Base-by-base conservation (phyloP, 2,329 filamentous ascomycete species). In the Ceratocystis variospora region DNA sequence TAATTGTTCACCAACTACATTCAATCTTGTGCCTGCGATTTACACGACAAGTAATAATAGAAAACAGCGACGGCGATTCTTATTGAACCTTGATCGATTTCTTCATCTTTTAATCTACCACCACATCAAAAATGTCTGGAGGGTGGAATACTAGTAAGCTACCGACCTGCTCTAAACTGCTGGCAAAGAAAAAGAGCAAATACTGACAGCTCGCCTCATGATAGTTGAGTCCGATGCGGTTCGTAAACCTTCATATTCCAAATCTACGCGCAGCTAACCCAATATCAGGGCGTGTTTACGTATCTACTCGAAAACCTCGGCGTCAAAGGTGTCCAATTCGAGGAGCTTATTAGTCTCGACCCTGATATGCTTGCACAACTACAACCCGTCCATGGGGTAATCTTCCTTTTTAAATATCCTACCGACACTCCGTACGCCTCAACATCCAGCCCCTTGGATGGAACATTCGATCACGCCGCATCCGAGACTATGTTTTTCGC, bases 361-460 rank as follows among this genome's bases (percentile, higher is more conserved):
- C 80, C 90, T 5, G 84, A 89, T 64, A 82, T 83, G 67, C 82
- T 95, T 12, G 81, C 83, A 55, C 79, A 86, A 70, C 82, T 91
- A 44, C 86, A 87, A 71, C 88, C 89, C 19, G 81, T 96, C 64
- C 95, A 96, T 78, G 94, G 94, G 72, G 90, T 99, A 71, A 96
- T 99, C 73, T 99, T 99, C 77, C 89, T 99, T 75, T 99, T 99
- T 86, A 97, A 96, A 79, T 99, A 89, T 77, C 89, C 84, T 63
- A 91, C 85, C 68, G 86, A 88, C 73, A 83, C 76, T 68, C 83
- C 79, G 71, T 87, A 80, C 78, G 84, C 78, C 46, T 76, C 76
- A 68, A 77, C 81, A 53, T 80, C 84, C 66, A 82, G 82, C 57
- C 91, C 92, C 0, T 83, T 85, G 70, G 92, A 97, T 75, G 94